Evolutionary conservation across 1,139 yeast species (phyloP).

Genomic region (Suhomyces bokatorum): DNA sequence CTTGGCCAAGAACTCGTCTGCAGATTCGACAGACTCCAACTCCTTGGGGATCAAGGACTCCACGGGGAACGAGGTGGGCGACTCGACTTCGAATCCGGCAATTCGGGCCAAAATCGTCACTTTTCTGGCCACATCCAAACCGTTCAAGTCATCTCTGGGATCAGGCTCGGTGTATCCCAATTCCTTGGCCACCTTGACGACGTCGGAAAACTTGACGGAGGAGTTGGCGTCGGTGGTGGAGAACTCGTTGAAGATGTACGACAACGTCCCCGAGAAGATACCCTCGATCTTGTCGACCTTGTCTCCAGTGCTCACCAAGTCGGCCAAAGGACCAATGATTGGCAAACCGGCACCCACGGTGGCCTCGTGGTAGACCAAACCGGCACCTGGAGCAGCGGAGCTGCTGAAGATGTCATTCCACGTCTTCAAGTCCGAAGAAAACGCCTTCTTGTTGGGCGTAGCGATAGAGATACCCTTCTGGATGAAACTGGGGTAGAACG

Average conservation of each 20-base stretch:
- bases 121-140: slow-evolving; percentile 96
- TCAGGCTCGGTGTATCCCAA: slow-evolving; percentile 98
- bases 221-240: slow-evolving; percentile 63
- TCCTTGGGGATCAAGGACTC: slow-evolving; percentile 88
- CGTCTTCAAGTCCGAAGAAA: slow-evolving; percentile 70
- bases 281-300: slow-evolving; percentile 90
- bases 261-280: slow-evolving; percentile 91
- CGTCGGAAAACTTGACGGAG: slow-evolving; percentile 77
- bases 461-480: slow-evolving; percentile 86
- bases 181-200: slow-evolving; percentile 82
- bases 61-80: slow-evolving; percentile 96
- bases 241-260: slow-evolving; percentile 94
- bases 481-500: slow-evolving; percentile 71
- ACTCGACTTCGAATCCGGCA: slow-evolving; percentile 79
- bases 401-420: slow-evolving; percentile 76
- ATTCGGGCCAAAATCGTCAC: slow-evolving; percentile 94
- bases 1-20: slow-evolving; percentile 74
- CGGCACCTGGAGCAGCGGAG: slow-evolving; percentile 56
- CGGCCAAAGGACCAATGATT: slow-evolving; percentile 82
- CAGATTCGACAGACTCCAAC: slow-evolving; percentile 71
- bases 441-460: slow-evolving; percentile 97
- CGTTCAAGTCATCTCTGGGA: slow-evolving; percentile 97
- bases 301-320: slow-evolving; percentile 88
- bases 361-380: slow-evolving; percentile 94
- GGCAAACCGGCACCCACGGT: slow-evolving; percentile 99